Evolutionary conservation across 371 early-diverging fungal species (phyloP).

Genomic region (Paraphysoderma sedebokerense): DNA sequence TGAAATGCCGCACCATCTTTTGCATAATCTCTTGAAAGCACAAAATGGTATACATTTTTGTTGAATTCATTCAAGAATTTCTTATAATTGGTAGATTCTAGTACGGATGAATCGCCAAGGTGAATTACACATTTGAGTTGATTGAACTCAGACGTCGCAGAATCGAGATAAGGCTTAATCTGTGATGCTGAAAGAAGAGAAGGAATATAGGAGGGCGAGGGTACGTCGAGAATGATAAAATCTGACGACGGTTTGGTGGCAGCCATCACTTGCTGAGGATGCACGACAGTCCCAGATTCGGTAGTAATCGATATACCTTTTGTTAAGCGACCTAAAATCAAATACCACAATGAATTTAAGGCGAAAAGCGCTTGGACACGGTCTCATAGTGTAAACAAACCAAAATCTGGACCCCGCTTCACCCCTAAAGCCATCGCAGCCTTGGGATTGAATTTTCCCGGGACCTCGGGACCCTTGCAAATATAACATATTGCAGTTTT

Average conservation of each 20-base stretch:
- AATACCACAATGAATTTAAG: too few species aligned
- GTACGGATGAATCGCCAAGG: too few species aligned
- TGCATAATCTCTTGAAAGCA: too few species aligned
- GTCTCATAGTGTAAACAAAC: conserved; percentile 16
- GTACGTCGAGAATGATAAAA: conserved; percentile 77
- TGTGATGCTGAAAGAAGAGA: conserved; percentile 24
- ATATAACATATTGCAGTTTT: conserved; percentile 47
- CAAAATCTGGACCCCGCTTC: conserved; percentile 47
- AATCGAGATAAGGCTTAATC: conserved; percentile 27
- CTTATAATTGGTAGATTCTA: too few species aligned
- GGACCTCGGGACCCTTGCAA: conserved; percentile 50
- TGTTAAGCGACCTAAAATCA: too few species aligned
- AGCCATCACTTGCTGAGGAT: conserved; percentile 50
- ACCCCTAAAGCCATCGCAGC: conserved; percentile 62
- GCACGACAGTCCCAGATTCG: conserved; percentile 47
- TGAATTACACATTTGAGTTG: too few species aligned
- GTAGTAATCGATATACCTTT: conserved; percentile 46
- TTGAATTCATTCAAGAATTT: too few species aligned
- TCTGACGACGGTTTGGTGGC: conserved; percentile 36
- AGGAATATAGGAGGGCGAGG: conserved; percentile 38
- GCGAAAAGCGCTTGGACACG: too few species aligned
- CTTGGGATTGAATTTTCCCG: conserved; percentile 63
- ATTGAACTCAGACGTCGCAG: too few species aligned
- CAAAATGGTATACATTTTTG: too few species aligned
- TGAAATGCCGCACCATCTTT: too few species aligned